These are phyloP conservation scores for Vinca major DNA, from an alignment of 305 asterid species.

Conservation along the genomic window DNA sequence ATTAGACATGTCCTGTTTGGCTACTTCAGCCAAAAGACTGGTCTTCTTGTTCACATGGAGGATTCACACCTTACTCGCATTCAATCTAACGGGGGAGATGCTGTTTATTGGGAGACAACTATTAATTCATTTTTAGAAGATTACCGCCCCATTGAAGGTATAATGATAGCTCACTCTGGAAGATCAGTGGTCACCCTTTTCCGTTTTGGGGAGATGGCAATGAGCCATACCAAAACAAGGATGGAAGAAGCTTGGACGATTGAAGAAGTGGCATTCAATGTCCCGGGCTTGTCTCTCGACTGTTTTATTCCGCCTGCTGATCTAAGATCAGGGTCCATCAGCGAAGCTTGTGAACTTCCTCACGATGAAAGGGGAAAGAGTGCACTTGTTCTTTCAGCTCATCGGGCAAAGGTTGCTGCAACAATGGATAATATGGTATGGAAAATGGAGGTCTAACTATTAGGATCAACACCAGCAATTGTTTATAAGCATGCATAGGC, in stretches of 20 bases:
- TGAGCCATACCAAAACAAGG: constrained; percentile 85
- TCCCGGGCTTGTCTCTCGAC: constrained; percentile 65
- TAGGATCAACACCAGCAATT: constrained; percentile 14
- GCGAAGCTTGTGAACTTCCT: constrained; percentile 52
- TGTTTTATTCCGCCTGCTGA: constrained; percentile 89
- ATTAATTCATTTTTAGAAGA: constrained; percentile 78
- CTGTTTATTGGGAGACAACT: constrained; percentile 86
- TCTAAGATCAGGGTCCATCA: constrained; percentile 35
- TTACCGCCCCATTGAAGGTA: constrained; percentile 66
- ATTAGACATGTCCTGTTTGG: constrained; percentile 85
- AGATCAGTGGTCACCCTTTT: constrained; percentile 76
- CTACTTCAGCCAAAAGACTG: constrained; percentile 81
- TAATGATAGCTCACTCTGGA: constrained; percentile 89
- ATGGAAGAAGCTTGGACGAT: constrained; percentile 90
- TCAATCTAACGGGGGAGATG: constrained; percentile 69
- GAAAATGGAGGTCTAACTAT: constrained; percentile 33
- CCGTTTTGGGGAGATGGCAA: constrained; percentile 84
- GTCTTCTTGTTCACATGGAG: constrained; percentile 75
- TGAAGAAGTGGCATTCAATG: constrained; percentile 82
- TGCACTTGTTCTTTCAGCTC: constrained; percentile 37
- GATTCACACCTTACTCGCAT: constrained; percentile 83
- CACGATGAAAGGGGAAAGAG: constrained; percentile 39
- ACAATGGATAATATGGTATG: constrained; percentile 28
- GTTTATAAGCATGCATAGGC: constrained; percentile 21
- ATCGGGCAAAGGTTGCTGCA: constrained; percentile 46